phyloP scores from a whole-genome alignment of 768 basidiomycete species.

The Xerocomus spinulosus region DNA sequence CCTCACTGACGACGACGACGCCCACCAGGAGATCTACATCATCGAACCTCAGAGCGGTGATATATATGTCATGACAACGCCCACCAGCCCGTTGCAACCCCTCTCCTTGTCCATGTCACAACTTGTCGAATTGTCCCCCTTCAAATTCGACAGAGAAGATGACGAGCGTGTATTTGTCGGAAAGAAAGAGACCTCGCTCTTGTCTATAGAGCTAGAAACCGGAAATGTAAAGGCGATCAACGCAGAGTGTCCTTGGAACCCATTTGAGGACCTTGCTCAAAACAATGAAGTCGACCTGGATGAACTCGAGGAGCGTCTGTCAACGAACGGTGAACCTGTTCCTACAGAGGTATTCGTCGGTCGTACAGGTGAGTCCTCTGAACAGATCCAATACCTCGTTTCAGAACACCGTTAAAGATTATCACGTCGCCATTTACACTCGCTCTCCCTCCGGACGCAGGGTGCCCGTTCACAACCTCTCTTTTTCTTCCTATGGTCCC shows the following conservation, averaged over 20 bases:
- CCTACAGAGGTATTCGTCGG: constrained; percentile 57
- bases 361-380: constrained; percentile 48
- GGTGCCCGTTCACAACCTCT: constrained; percentile 69
- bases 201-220: constrained; percentile 73
- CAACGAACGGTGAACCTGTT: constrained; percentile 23
- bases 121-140: constrained; percentile 82
- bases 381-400: background rate
- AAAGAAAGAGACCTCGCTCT: constrained; percentile 79
- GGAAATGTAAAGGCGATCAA: constrained; percentile 74
- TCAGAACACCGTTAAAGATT: constrained; percentile 51
- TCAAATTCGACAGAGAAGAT: constrained; percentile 60
- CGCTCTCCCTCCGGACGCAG: constrained; percentile 36
- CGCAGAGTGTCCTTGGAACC: constrained; percentile 76
- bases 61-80: constrained; percentile 79
- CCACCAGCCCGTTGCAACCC: constrained; percentile 68
- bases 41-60: constrained; percentile 94
- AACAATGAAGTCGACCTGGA: constrained; percentile 49
- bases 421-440: constrained; percentile 80
- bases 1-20: constrained; percentile 47
- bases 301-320: constrained; percentile 51
- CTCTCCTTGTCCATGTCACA: constrained; percentile 91
- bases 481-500: constrained; percentile 90
- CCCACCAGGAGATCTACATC: constrained; percentile 74
- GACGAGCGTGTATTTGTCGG: constrained; percentile 80
- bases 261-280: constrained; percentile 50